Base-by-base conservation (phyloP, 164 flowering plant genomes). In the Euptelea pleiosperma region DNA sequence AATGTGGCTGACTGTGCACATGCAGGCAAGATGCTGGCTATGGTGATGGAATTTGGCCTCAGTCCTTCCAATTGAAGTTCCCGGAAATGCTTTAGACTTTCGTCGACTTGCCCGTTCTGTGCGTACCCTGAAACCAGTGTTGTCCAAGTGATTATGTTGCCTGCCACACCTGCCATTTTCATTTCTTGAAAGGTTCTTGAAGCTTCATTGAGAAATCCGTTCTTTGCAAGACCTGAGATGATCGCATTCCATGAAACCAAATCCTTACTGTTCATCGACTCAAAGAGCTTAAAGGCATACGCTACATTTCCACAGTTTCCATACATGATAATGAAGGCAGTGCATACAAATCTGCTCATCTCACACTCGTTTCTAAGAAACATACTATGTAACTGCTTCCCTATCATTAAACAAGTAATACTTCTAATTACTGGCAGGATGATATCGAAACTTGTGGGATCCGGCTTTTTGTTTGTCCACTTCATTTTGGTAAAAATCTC, bases 141-240 rank as follows among this genome's bases (percentile, higher is more conserved):
- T 59, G 71, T 71, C 71, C 75, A 71, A 28, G 75, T 59, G 44
- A 67, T 63, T 31, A 67, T 49, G 58, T 62, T 67, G 29, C 59
- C 61, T 55, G 53, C 43, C 29, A 59, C 18, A 22, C 71, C 68
- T 31, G 64, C 25, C 41, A 24, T 55, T 63, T 42, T 57, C 75
- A 71, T 67, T 49, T 66, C 62, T 54, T 55, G 34, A 57, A 71
- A 67, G 30, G 44, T 43, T 42, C 40, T 66, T 18, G 63, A 51
- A 34, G 74, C 70, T 51, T 71, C 68, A 22, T 36, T 18, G 15
- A 71, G 57, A 52, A 58, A 62, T 19, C 67, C 64, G 14, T 58
- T 66, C 58, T 63, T 67, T 26, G 62, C 68, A 34, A 66, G 64
- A 53, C 39, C 52, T 18, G 74, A 57, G 18, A 71, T 67, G 44